Percentiles rank a stretch among this genome's conserved stretches.
Evolutionary conservation across 1,284 basidiomycete genomes (phyloP).

Genomic region (Irpex sp.): DNA sequence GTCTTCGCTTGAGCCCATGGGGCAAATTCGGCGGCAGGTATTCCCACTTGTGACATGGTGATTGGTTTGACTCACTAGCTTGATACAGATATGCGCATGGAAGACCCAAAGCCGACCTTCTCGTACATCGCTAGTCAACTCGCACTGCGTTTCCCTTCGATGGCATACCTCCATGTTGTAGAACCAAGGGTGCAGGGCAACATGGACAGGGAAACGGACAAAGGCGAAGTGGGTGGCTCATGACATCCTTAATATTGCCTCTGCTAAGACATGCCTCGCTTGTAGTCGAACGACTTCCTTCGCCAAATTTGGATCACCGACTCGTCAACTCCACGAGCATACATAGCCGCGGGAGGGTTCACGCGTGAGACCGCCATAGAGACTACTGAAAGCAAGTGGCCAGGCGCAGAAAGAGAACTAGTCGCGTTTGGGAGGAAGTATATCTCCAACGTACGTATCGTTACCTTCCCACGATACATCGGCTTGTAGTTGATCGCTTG

Average conservation of each 20-base stretch:
- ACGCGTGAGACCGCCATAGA: conserved; percentile 21
- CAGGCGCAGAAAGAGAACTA: conserved; percentile 23
- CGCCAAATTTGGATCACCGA: conserved; percentile 24
- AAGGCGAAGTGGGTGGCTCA: conserved; percentile 11
- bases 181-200: conserved; percentile 30
- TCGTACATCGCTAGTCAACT: no score
- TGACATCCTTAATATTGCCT: background rate
- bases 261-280: conserved; percentile 8
- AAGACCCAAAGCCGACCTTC: no score
- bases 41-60: conserved; percentile 33
- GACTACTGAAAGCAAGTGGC: conserved; percentile 22
- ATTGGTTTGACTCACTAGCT: no score
- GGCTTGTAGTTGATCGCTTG: background rate
- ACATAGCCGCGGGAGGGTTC: conserved; percentile 35
- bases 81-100: no score
- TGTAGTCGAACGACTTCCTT: conserved; percentile 26
- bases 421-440: conserved; percentile 45
- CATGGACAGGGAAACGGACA: conserved; percentile 14
- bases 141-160: conserved; percentile 34
- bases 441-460: conserved; percentile 36
- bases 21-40: conserved; percentile 36
- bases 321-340: conserved; percentile 9
- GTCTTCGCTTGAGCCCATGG: conserved; percentile 31
- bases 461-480: background rate
- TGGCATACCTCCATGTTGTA: conserved; percentile 54